Conservation (phyloP, 768 basidiomycete species). For the Russula compacta region DNA sequence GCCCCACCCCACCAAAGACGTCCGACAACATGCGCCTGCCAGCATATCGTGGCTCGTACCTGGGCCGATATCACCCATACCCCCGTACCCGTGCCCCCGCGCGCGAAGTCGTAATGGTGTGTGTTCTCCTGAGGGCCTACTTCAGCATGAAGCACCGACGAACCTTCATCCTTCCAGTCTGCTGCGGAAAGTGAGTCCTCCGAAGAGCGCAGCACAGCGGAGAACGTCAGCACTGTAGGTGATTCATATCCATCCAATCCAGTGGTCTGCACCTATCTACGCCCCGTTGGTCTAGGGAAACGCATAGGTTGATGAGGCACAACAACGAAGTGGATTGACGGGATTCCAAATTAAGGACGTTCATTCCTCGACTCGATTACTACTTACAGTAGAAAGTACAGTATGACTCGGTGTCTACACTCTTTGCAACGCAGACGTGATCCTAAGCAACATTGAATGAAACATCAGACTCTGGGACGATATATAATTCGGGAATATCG, state of each 20-base stretch:
- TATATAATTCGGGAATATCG: no score
- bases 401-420: neutral
- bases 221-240: neutral
- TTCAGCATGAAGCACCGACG: neutral
- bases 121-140: neutral
- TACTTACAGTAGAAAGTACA: neutral
- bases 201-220: neutral
- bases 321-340: neutral
- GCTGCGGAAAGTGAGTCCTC: neutral
- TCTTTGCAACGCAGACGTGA: neutral
- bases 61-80: constrained; percentile 16
- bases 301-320: neutral
- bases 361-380: neutral
- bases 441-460: neutral
- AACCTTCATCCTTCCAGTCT: neutral
- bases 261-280: neutral
- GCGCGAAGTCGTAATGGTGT: constrained; percentile 10
- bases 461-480: no score
- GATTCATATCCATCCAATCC: neutral
- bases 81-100: constrained; percentile 11
- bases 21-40: constrained; percentile 14
- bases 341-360: neutral
- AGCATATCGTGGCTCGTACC: constrained; percentile 14
- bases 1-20: neutral
- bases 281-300: neutral